These are phyloP conservation scores for Globisporangium barbulae DNA, from an alignment of 352 stramenopile species.

Conservation along the genomic window DNA sequence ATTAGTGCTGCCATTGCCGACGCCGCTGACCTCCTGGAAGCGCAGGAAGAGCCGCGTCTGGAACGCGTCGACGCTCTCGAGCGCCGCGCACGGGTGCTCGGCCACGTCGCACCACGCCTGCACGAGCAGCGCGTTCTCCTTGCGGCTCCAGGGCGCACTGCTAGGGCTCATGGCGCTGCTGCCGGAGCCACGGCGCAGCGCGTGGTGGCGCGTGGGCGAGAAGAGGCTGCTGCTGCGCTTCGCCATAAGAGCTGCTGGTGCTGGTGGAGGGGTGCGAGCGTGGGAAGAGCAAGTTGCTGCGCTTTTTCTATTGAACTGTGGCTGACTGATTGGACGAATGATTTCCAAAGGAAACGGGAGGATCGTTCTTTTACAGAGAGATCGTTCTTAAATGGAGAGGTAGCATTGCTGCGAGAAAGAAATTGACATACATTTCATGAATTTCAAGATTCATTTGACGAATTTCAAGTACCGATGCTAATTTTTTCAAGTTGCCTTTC, in stretches of 20 bases:
- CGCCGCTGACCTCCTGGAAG: conserved; percentile 10
- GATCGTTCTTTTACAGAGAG: too few relatives aligned
- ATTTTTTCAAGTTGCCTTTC: not conserved
- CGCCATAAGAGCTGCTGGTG: not conserved
- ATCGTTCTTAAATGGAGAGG: too few relatives aligned
- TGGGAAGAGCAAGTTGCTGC: not conserved
- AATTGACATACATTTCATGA: too few relatives aligned
- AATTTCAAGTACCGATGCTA: not conserved
- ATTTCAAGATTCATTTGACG: too few relatives aligned
- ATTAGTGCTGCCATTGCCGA: not conserved
- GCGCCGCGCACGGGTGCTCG: conserved; percentile 3
- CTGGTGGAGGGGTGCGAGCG: too few relatives aligned
- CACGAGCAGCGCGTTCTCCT: conserved; percentile 12
- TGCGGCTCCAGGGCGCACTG: conserved; percentile 9
- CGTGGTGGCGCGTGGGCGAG: conserved; percentile 9
- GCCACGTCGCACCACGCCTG: conserved; percentile 14
- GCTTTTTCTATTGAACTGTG: conserved; percentile 1
- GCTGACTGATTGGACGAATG: too few relatives aligned
- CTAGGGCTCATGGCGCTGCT: conserved; percentile 3
- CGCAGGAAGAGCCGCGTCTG: conserved; percentile 17
- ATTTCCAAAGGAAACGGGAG: too few relatives aligned
- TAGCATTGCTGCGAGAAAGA: too few relatives aligned
- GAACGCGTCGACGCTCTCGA: conserved; percentile 18
- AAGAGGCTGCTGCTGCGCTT: conserved; percentile 9
- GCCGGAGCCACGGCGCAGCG: conserved; percentile 3